phyloP scores from a whole-genome alignment of 2,329 filamentous ascomycete genomes.

The Penicillium oxalicum region DNA sequence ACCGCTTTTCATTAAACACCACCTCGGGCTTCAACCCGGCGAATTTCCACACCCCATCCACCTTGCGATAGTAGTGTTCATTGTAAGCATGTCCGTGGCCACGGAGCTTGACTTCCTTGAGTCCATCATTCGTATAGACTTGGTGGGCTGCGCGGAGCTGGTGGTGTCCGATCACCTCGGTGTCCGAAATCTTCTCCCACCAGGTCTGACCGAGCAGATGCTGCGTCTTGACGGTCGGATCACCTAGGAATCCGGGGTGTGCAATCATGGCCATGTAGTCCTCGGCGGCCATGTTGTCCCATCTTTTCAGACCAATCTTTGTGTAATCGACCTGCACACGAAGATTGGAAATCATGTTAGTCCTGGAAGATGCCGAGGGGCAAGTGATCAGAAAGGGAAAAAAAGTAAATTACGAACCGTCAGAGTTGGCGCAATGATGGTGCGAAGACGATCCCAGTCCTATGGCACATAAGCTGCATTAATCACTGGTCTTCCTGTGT shows the following conservation, averaged over 20 bases:
- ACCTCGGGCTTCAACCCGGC: slow-evolving; percentile 52
- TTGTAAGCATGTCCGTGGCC: slow-evolving; percentile 56
- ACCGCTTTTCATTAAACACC: slow-evolving; percentile 54
- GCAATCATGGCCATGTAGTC: slow-evolving; percentile 59
- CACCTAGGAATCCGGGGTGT: slow-evolving; percentile 52
- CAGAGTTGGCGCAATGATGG: slow-evolving; percentile 39
- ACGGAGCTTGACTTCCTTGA: slow-evolving; percentile 49
- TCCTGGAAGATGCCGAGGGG: no score
- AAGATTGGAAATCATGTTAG: background rate
- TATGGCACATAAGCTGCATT: slow-evolving; percentile 7
- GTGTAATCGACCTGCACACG: slow-evolving; percentile 61
- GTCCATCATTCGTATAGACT: slow-evolving; percentile 50
- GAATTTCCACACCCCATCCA: slow-evolving; percentile 58
- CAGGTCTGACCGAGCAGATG: slow-evolving; percentile 57
- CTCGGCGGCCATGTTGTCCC: slow-evolving; percentile 56
- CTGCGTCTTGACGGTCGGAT: slow-evolving; percentile 58
- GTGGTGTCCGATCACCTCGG: slow-evolving; percentile 55
- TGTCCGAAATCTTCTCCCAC: slow-evolving; percentile 54
- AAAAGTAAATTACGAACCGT: slow-evolving; percentile 9
- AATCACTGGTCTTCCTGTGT: background rate
- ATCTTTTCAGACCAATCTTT: slow-evolving; percentile 54
- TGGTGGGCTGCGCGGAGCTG: slow-evolving; percentile 59
- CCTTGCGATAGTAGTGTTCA: slow-evolving; percentile 53
- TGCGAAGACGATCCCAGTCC: slow-evolving; percentile 38
- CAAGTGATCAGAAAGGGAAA: no score